Base-by-base conservation (phyloP, 2,329 filamentous ascomycete species). In the Xylariales sp. region DNA sequence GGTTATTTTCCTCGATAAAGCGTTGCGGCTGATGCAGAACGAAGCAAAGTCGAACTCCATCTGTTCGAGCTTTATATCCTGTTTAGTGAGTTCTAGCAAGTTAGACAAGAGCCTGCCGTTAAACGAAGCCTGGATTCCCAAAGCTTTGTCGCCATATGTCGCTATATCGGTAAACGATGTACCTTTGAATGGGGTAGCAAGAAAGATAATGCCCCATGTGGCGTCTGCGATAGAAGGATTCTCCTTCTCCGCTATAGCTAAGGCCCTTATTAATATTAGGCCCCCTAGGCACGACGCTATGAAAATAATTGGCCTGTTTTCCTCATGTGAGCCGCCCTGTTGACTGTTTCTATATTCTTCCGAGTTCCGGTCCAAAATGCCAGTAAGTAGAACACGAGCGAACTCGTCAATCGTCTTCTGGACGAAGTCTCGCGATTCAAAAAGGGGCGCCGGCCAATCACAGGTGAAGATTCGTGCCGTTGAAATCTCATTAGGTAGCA, bases 281-380 rank as follows among this genome's bases (percentile, higher is more conserved):
- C 62, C 62, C 1, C 62, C 62, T 1, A 64, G 45, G 16, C 62
- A 64, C 1, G 62, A 64, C 1, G 55, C 62, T 1, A 64, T 64
- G 12, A 64, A 64, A 7, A 64, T 1, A 12, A 64, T 59, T 7
- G 62, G 62, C 3, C 49, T 28, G 3, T 23, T 34, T 39, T 50
- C 7, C 7, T 46, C 7, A n/a, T 14, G 5, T 6, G 36, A 0
- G n/a, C 23, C 2, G 23, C 23, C 23, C 1, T 23, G 23, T 23
- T 23, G 43, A 4, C 61, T 45, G 7, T 12, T 18, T 5, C 41
- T 18, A 6, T 23, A 23, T 2, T 23, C 2, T 23, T 23, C 23
- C 2, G 23, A 23, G 23, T 23, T 23, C 23, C 23, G 23, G 23
- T 2, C 23, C 23, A 23, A 23, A 23, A 54, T 58, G 3, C 16